Conservation (phyloP, 257 asterid species). For the Petrea volubilis region DNA sequence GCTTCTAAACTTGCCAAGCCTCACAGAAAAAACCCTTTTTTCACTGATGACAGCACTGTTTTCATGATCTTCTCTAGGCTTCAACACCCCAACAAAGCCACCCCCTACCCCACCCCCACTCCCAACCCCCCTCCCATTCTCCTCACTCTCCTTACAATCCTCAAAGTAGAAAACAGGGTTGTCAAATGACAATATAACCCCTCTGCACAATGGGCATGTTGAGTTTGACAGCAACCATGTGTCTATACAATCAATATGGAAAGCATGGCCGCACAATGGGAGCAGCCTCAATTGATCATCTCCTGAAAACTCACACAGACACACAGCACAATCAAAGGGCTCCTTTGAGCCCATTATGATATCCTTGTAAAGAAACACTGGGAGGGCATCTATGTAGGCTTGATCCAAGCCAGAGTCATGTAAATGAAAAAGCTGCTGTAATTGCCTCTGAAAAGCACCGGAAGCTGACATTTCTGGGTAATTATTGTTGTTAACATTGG, state of each 20-base stretch:
- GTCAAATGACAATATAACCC: conserved; percentile 61
- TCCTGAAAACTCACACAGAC: conserved; percentile 75
- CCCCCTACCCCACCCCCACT: conserved; percentile 30
- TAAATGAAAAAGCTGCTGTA: conserved; percentile 77
- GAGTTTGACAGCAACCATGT: conserved; percentile 89
- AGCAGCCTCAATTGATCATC: conserved; percentile 70
- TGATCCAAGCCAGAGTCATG: conserved; percentile 94
- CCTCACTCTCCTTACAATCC: conserved; percentile 50
- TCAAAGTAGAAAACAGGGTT: conserved; percentile 60
- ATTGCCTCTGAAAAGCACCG: conserved; percentile 67
- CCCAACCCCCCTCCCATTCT: conserved; percentile 32
- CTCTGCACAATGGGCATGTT: conserved; percentile 88
- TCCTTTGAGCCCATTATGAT: conserved; percentile 62
- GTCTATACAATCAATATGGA: conserved; percentile 86
- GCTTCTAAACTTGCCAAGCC: conserved; percentile 79
- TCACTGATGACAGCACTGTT: conserved; percentile 40
- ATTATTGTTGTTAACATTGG: conserved; percentile 11
- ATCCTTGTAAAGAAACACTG: conserved; percentile 74
- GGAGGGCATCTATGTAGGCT: conserved; percentile 73
- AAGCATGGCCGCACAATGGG: conserved; percentile 89
- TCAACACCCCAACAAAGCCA: conserved; percentile 27
- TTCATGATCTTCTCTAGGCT: conserved; percentile 35
- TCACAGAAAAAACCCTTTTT: conserved; percentile 80
- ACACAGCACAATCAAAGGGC: conserved; percentile 93
- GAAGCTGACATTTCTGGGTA: conserved; percentile 52